Conservation (phyloP, 2,329 filamentous ascomycete species). For the Aspergillus bombycis region DNA sequence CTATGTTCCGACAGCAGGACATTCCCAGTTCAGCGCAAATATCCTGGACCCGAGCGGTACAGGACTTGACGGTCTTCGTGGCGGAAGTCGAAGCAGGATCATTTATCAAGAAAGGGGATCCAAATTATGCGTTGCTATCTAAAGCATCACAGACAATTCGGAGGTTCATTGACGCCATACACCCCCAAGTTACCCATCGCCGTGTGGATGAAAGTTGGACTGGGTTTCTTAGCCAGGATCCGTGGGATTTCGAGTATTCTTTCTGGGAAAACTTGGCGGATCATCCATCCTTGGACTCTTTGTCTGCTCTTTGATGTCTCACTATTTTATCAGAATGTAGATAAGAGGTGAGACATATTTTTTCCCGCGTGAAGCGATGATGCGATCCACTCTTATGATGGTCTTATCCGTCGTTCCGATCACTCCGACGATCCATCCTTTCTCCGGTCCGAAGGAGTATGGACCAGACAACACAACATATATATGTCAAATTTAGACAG, state of each 20-base stretch:
- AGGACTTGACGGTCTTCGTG: slow-evolving; percentile 33
- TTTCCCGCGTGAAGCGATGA: no score
- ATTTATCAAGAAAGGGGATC: slow-evolving; percentile 27
- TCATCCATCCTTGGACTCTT: slow-evolving; percentile 25
- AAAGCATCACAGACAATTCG: slow-evolving; percentile 31
- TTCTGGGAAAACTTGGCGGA: slow-evolving; percentile 33
- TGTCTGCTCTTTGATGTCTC: background rate
- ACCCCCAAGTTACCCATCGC: slow-evolving; percentile 6
- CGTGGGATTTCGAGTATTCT: slow-evolving; percentile 32
- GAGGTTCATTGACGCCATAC: slow-evolving; percentile 24
- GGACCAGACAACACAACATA: no score
- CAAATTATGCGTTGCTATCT: slow-evolving; percentile 29
- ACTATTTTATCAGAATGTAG: no score
- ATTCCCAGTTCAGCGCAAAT: slow-evolving; percentile 13
- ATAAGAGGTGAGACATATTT: background rate
- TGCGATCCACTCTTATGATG: no score
- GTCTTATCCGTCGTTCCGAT: no score
- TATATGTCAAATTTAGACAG: no score
- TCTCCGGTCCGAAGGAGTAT: no score
- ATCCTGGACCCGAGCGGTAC: slow-evolving; percentile 25
- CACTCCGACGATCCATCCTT: no score
- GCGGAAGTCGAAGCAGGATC: slow-evolving; percentile 31
- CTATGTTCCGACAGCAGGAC: slow-evolving; percentile 27
- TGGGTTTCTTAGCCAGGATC: slow-evolving; percentile 24
- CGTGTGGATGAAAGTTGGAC: slow-evolving; percentile 27